A percentile compares a stretch with the other conserved stretches of the same genome.
Evolutionary conservation across 306 rosid species (phyloP).

Genomic region (Oemleria cerasiformis): DNA sequence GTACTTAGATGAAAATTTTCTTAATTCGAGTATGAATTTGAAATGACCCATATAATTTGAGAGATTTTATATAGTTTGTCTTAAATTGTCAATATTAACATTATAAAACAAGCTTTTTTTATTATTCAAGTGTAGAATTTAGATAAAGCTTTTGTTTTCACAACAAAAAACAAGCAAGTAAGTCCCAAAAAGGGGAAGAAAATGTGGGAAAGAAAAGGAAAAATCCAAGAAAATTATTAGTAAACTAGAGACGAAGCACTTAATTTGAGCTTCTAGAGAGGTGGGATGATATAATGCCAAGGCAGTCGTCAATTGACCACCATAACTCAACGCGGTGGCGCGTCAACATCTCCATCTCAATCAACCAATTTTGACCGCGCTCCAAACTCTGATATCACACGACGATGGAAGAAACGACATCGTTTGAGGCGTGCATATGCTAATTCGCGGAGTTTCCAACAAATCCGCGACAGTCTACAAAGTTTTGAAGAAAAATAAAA

Average conservation of each 20-base stretch:
- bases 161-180: too few species aligned
- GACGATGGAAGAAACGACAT: background rate
- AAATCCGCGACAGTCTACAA: conserved; percentile 3
- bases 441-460: background rate
- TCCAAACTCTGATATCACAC: background rate
- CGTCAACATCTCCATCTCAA: background rate
- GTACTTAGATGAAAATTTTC: too few species aligned
- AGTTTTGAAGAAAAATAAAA: background rate
- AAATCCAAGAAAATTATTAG: background rate
- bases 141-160: too few species aligned
- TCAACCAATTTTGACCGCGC: conserved; percentile 14
- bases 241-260: background rate
- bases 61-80: too few species aligned
- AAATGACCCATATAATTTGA: too few species aligned
- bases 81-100: too few species aligned
- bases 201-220: background rate
- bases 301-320: too few species aligned
- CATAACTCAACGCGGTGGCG: background rate
- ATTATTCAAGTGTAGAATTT: too few species aligned
- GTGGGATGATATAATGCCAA: background rate
- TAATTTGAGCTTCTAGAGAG: too few species aligned
- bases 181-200: background rate
- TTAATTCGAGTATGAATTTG: too few species aligned
- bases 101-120: too few species aligned
- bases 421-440: background rate